Evolutionary conservation across 768 basidiomycete genomes (phyloP), one percentile per base, ranked within the genome.

Genomic region (Russula lepida): DNA sequence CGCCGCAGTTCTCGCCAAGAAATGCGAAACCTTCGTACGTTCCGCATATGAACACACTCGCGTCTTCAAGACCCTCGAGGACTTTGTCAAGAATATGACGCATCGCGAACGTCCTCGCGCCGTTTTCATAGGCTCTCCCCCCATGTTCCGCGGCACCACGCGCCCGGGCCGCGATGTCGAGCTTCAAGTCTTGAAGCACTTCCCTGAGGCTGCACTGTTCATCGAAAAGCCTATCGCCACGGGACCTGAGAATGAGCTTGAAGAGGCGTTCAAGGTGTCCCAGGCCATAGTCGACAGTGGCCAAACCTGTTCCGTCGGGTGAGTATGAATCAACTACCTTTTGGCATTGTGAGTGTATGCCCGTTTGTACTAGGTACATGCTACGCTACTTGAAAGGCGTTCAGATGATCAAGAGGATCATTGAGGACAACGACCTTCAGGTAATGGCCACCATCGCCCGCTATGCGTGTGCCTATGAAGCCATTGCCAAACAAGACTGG

Each of bases 381-480:
- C 78, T 97, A 65, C 85, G 93, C 64, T 95, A 95, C 76, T 79
- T 95, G 68, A 88, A 88, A 73, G 94, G 89, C 33, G 92, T 95
- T 23, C 93, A 97, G 75, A 87, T 85, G 81, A 97, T 98, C 91
- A 95, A 95, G 76, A 82, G 88, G 63, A 94, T 98, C 72, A 89
- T 99, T 71, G 79, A 90, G 69, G 92, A 95, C 64, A 98, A 98
- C 72, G 83, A 92, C 69, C 80, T 99, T 60, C 88, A 88, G 23
- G 94, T 99, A 54, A 98, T 98, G 95, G 81, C 88, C 49, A 98
- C 95, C 37, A 85, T 95, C 66, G 95, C 94, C 8, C 88, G 95
- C 60, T 99, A 98, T 74, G 92, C 92, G 12, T 87, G 86, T 68
- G 91, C 90, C 43, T 95, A 92, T 68, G 82, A 89, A 71, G 74